Conservation (phyloP, 352 stramenopile genomes). For the Globisporangium uncinulatum region DNA sequence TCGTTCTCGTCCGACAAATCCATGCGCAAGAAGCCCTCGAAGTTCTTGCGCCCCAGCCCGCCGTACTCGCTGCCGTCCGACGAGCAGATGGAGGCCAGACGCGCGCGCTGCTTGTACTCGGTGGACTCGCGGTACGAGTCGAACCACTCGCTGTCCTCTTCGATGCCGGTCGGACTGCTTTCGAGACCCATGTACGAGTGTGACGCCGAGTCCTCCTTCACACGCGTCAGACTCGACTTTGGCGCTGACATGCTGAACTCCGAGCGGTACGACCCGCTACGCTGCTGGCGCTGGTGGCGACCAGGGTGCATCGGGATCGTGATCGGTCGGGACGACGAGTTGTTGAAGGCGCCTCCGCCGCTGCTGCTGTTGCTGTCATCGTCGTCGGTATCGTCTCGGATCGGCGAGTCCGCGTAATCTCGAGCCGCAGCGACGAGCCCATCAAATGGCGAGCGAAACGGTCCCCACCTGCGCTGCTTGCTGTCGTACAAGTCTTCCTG, state of each 20-base stretch:
- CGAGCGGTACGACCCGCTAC: constrained; percentile 14
- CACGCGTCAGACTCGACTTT: constrained; percentile 54
- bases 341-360: constrained; percentile 1
- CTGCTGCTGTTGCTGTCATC: constrained; percentile 9
- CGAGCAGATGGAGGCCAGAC: constrained; percentile 67
- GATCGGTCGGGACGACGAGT: constrained; percentile 44
- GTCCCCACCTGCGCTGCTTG: constrained; percentile 28
- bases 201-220: constrained; percentile 42
- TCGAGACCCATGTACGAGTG: constrained; percentile 42
- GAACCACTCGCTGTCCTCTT: constrained; percentile 55
- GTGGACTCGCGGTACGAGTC: constrained; percentile 46
- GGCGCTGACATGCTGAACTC: constrained; percentile 34
- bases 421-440: constrained; percentile 54
- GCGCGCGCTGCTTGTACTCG: constrained; percentile 67
- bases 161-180: constrained; percentile 64
- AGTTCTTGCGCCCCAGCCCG: constrained; percentile 57
- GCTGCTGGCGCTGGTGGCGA: constrained; percentile 13
- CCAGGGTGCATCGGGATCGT: constrained; percentile 45
- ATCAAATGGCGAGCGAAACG: constrained; percentile 58
- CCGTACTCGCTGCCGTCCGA: constrained; percentile 75
- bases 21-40: constrained; percentile 80
- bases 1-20: constrained; percentile 68
- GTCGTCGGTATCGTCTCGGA: constrained; percentile 41
- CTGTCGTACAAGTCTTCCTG: constrained; percentile 43
- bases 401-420: constrained; percentile 27